Base-by-base conservation (phyloP, 2,329 filamentous ascomycete genomes). In the Dryadomyces quercus-mongolicae region DNA sequence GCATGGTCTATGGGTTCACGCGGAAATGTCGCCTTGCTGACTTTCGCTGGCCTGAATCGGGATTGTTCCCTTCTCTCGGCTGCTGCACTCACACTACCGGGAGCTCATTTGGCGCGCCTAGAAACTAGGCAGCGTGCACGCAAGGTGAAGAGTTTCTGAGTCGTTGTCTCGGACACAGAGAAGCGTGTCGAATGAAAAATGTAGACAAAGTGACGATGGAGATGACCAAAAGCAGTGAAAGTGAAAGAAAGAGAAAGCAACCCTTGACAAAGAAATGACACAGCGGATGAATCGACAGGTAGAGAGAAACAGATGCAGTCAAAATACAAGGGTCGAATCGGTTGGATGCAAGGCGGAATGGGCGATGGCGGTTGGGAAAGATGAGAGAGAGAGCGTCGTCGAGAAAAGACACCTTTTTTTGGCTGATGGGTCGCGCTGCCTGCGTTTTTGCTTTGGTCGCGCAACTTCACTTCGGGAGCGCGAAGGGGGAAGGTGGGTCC, bases 1-100 rank as follows among this genome's bases (percentile, higher is more conserved):
- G 64, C 73, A 74, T 74, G 34, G 60, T 68, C 59, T 9, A 8
- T n/a, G 15, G 20, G 18, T 12, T 13, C 4, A 40, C 8, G 16
- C 25, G 31, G 36, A 40, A 40, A 34, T 22, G 12, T 13, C 2
- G 20, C 1, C 16, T 40, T 36, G 31, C n/a, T n/a, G 46, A 48
- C 46, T 34, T 20, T 46, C 2, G 44, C 18, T 38, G 25, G 47
- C 34, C 47, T 9, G 31, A 16, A 18, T 31, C 47, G n/a, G 36
- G 8, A 31, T 31, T 31, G 25, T 31, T 31, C 25, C 25, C 25
- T 34, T n/a, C n/a, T n/a, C n/a, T n/a, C n/a, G n/a, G n/a, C 9
- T 48, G 25, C 46, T 48, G 31, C 46, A 16, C 21, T n/a, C 46
- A 34, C 46, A 48, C 22, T 48, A 31, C 25, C 8, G 25, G 25